Evolutionary conservation across 1,139 yeast genomes (phyloP).

Genomic region (Debaryomycetaceae sp.): DNA sequence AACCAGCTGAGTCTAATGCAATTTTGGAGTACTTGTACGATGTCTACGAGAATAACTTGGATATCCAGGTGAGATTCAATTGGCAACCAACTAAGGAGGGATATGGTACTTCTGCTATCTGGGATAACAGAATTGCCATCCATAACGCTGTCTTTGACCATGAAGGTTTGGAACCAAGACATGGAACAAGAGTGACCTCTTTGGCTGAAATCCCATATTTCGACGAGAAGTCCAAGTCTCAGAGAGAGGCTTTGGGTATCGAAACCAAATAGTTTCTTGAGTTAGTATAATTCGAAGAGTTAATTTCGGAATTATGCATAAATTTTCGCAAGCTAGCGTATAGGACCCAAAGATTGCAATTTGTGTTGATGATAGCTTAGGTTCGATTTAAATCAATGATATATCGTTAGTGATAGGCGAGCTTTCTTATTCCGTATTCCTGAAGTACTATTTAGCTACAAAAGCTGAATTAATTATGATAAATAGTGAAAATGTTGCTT

Average conservation of each 20-base stretch:
- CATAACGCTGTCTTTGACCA: slow-evolving; percentile 53
- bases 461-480: too few relatives aligned
- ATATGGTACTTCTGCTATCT: slow-evolving; percentile 51
- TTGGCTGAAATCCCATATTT: slow-evolving; percentile 47
- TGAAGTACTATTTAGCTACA: too few relatives aligned
- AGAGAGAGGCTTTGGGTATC: slow-evolving; percentile 8
- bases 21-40: slow-evolving; percentile 32
- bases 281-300: neutral
- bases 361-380: too few relatives aligned
- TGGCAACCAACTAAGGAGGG: slow-evolving; percentile 50
- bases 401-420: too few relatives aligned
- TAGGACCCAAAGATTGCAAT: too few relatives aligned
- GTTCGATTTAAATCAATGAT: too few relatives aligned
- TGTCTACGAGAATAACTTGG: slow-evolving; percentile 33
- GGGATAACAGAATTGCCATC: slow-evolving; percentile 56
- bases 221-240: slow-evolving; percentile 33
- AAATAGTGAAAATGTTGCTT: too few relatives aligned
- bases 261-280: neutral
- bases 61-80: slow-evolving; percentile 51
- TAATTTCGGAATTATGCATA: too few relatives aligned
- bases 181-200: slow-evolving; percentile 50
- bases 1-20: slow-evolving; percentile 27
- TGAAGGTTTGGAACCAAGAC: slow-evolving; percentile 48
- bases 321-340: too few relatives aligned
- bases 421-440: too few relatives aligned